A percentile compares a stretch with the other conserved stretches of the same genome.
These are phyloP conservation scores for Crithidia brevicula DNA, from an alignment of 208 protist genomes.

Conservation along the genomic window DNA sequence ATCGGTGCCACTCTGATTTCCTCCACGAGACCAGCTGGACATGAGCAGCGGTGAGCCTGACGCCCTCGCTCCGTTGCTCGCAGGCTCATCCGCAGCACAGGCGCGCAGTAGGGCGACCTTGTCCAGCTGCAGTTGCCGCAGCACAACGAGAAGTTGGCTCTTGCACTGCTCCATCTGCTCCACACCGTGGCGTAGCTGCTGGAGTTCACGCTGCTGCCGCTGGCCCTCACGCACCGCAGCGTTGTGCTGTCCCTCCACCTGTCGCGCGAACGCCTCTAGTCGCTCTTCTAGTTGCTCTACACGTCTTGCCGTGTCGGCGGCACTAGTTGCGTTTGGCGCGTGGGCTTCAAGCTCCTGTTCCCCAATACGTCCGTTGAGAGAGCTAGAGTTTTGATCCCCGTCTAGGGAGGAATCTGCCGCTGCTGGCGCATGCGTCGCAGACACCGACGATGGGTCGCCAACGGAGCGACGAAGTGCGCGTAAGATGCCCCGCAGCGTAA, in stretches of 20 bases:
- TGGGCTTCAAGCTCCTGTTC: too few relatives aligned
- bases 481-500: neutral
- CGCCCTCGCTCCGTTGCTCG: too few relatives aligned
- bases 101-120: conserved; percentile 2
- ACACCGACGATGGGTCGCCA: too few relatives aligned
- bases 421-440: too few relatives aligned
- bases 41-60: too few relatives aligned
- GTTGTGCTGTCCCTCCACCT: neutral
- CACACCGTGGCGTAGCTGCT: conserved; percentile 4
- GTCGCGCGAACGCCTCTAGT: neutral
- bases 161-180: conserved; percentile 13
- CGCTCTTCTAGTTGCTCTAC: conserved; percentile 7
- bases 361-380: too few relatives aligned
- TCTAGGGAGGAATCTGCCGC: too few relatives aligned
- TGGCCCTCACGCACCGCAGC: neutral
- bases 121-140: conserved; percentile 9
- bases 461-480: neutral
- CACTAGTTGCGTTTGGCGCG: too few relatives aligned
- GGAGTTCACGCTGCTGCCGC: neutral
- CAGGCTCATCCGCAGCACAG: neutral
- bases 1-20: neutral
- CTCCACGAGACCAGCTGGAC: too few relatives aligned
- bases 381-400: too few relatives aligned
- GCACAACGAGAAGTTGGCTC: neutral
- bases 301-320: neutral